Evolutionary conservation across 176 grass and related monocot genomes (phyloP).

Genomic region (Cenchrus purpureus): DNA sequence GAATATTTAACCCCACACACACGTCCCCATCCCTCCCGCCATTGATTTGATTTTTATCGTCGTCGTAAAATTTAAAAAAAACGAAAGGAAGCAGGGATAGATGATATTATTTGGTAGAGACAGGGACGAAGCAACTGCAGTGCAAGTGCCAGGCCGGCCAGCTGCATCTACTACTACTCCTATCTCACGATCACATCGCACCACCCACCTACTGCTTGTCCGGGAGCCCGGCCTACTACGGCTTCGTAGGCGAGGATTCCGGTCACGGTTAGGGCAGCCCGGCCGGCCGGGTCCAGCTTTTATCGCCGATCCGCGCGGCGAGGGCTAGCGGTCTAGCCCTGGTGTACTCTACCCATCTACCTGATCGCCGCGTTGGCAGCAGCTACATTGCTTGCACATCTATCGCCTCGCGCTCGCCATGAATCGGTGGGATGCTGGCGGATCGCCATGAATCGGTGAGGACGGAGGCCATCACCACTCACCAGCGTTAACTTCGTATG

Average conservation of each 20-base stretch:
- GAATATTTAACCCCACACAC: constrained; percentile 14
- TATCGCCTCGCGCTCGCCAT: background rate
- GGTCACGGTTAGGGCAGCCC: background rate
- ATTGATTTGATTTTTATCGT: background rate
- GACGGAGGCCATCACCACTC: background rate
- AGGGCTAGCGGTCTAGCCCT: background rate
- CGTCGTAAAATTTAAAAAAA: constrained; percentile 1
- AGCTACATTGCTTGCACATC: too few relatives aligned
- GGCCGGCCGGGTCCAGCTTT: constrained; percentile 7
- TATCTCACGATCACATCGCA: background rate
- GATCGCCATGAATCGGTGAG: background rate
- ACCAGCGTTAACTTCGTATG: background rate
- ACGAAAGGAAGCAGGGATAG: background rate
- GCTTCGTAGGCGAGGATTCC: constrained; percentile 27
- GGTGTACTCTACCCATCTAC: background rate
- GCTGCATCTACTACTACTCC: background rate
- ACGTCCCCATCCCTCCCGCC: background rate
- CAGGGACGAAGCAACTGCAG: constrained; percentile 17
- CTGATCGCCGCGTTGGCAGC: background rate
- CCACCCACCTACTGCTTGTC: background rate
- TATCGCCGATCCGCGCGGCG: background rate
- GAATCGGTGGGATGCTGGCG: background rate
- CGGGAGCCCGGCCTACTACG: background rate
- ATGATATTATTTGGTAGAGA: background rate
- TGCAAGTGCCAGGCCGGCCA: background rate